These are phyloP conservation scores for Phoenix dactylifera DNA, from an alignment of 176 grass and related monocot species.

Conservation along the genomic window DNA sequence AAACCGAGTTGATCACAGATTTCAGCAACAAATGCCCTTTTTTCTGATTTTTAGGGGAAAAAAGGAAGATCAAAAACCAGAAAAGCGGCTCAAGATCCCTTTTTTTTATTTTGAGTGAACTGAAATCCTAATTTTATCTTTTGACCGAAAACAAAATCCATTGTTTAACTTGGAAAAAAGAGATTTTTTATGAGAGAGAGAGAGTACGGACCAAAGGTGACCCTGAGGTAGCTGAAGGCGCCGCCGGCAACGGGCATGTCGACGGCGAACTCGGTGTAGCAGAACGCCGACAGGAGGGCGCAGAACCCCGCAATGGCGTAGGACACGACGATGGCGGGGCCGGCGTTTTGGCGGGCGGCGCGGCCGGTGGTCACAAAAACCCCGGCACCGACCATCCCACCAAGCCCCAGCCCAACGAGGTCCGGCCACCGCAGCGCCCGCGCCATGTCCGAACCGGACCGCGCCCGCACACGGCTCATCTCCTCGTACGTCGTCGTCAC, in stretches of 20 bases:
- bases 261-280: slow-evolving; percentile 95
- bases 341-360: slow-evolving; percentile 22
- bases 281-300: slow-evolving; percentile 91
- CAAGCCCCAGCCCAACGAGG: slow-evolving; percentile 61
- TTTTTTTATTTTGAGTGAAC: too few species aligned
- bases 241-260: slow-evolving; percentile 90
- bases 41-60: too few species aligned
- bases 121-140: too few species aligned
- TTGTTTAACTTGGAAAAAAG: too few species aligned
- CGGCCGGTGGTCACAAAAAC: slow-evolving; percentile 36
- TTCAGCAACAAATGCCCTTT: too few species aligned
- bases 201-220: slow-evolving; percentile 57
- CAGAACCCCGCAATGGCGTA: slow-evolving; percentile 94
- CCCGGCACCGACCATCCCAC: slow-evolving; percentile 42
- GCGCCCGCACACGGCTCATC: slow-evolving; percentile 56
- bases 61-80: too few species aligned
- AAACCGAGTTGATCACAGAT: too few species aligned
- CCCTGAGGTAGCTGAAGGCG: slow-evolving; percentile 48
- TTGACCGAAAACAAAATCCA: too few species aligned
- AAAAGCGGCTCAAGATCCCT: too few species aligned
- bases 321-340: slow-evolving; percentile 33
- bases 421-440: slow-evolving; percentile 76
- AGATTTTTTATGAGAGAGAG: too few species aligned
- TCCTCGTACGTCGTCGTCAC: slow-evolving; percentile 81
- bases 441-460: slow-evolving; percentile 69